Conservation (phyloP, 805 yeast species). For the Starmerella powellii region DNA sequence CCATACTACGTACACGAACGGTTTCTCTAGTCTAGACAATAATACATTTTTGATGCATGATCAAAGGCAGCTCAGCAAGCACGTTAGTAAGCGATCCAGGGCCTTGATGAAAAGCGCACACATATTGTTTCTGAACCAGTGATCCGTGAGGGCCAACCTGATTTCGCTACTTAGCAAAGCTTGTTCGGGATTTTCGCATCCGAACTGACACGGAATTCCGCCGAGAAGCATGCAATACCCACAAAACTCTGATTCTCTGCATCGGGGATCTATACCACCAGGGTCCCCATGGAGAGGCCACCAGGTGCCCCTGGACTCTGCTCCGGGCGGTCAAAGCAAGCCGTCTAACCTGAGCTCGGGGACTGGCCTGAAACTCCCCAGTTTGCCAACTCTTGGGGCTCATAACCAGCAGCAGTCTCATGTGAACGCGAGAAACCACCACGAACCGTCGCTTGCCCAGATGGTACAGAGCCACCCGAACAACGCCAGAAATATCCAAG, state of each 20-base stretch:
- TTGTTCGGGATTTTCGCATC: no score
- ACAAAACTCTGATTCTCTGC: slow-evolving; percentile 2
- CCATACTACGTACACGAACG: no score
- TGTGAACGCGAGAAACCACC: neutral
- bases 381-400: slow-evolving; percentile 16
- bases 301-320: slow-evolving; percentile 3
- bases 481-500: neutral
- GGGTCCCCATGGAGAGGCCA: slow-evolving; percentile 19
- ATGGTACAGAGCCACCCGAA: slow-evolving; percentile 17
- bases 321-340: neutral
- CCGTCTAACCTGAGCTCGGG: slow-evolving; percentile 1
- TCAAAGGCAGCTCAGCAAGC: no score
- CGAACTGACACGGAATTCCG: no score
- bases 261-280: slow-evolving; percentile 6
- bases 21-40: no score
- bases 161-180: no score
- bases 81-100: no score
- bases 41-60: no score
- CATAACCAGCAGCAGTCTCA: slow-evolving; percentile 2
- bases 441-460: slow-evolving; percentile 17
- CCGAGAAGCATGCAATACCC: slow-evolving; percentile 3
- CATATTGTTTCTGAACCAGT: no score
- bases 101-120: no score
- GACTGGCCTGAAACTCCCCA: slow-evolving; percentile 15
- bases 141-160: no score